Evolutionary conservation across 2,329 filamentous ascomycete genomes (phyloP).

Genomic region (Aurifilum marmelostoma): DNA sequence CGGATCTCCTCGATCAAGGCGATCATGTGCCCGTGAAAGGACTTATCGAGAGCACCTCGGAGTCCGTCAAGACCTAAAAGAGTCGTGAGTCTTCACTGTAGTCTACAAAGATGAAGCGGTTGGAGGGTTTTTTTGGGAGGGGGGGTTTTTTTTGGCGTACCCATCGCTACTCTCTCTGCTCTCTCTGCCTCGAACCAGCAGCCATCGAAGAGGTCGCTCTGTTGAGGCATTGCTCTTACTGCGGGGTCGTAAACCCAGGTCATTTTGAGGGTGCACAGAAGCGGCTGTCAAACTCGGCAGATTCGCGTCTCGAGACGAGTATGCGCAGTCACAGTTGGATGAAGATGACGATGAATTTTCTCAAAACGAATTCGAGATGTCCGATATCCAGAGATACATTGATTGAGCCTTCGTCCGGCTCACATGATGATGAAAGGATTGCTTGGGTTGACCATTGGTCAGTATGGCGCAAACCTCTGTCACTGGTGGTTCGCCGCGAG

Average conservation of each 20-base stretch:
- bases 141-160: neutral
- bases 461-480: neutral
- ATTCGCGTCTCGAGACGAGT: neutral
- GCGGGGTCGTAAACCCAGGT: constrained; percentile 20
- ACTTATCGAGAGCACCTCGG: constrained; percentile 47
- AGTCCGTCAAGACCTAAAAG: constrained; percentile 51
- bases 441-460: no score
- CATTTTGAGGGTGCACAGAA: constrained; percentile 10
- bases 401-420: constrained; percentile 4
- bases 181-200: constrained; percentile 60
- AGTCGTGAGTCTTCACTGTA: neutral
- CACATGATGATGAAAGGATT: constrained; percentile 9
- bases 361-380: neutral
- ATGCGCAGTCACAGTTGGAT: neutral
- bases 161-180: constrained; percentile 49
- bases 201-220: constrained; percentile 49
- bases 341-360: neutral
- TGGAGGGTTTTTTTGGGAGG: no score
- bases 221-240: constrained; percentile 20
- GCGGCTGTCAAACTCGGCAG: neutral
- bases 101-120: neutral
- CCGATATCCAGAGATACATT: neutral
- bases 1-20: constrained; percentile 53
- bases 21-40: constrained; percentile 51
- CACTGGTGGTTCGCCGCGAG: neutral